Percentiles rank a stretch among this genome's conserved stretches.
These are phyloP conservation scores for Salvia miltiorrhiza DNA, from an alignment of 257 asterid species.

Conservation along the genomic window DNA sequence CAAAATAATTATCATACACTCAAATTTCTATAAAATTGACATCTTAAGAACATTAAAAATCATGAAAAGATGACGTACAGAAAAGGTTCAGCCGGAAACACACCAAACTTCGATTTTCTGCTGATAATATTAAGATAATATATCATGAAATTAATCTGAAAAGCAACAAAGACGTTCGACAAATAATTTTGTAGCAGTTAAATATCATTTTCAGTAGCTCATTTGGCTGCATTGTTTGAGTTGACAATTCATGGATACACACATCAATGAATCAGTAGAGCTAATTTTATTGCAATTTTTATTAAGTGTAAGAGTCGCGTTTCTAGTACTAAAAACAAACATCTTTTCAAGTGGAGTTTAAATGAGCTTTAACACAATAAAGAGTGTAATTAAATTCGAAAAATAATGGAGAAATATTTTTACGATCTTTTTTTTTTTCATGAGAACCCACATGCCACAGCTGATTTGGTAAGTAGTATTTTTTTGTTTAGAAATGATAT, in stretches of 20 bases:
- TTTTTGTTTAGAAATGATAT: too few species aligned
- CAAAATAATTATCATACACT: too few species aligned
- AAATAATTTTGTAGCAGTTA: background rate
- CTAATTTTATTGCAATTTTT: background rate
- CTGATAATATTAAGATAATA: background rate
- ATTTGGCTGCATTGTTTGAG: background rate
- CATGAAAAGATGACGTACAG: too few species aligned
- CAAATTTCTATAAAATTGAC: too few species aligned
- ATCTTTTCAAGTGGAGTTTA: too few species aligned
- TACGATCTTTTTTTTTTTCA: too few species aligned
- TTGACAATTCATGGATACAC: background rate
- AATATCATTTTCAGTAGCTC: background rate
- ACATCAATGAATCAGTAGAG: background rate
- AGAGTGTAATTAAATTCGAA: too few species aligned
- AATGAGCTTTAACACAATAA: background rate
- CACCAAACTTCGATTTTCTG: background rate
- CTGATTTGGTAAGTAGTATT: too few species aligned
- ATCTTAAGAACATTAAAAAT: too few species aligned
- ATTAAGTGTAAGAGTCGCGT: background rate
- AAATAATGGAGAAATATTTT: too few species aligned
- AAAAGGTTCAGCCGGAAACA: background rate
- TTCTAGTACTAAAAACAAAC: background rate
- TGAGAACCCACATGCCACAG: too few species aligned
- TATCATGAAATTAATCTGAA: background rate
- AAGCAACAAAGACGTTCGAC: background rate